phyloP scores from a whole-genome alignment of 2,329 filamentous ascomycete genomes.

The Phyllosticta paracitricarpa region DNA sequence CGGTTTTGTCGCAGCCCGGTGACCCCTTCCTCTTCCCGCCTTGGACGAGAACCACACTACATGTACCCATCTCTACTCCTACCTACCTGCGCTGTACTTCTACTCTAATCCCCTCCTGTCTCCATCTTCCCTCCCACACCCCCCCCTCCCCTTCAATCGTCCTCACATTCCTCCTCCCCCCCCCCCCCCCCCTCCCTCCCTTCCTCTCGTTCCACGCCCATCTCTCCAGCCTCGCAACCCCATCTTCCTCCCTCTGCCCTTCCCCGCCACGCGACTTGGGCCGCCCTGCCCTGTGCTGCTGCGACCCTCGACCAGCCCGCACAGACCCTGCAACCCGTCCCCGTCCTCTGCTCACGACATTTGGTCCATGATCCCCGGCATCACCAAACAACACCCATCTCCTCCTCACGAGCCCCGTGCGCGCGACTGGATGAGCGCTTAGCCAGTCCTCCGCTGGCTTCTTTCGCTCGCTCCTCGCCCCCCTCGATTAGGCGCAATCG shows the following conservation, averaged over 20 bases:
- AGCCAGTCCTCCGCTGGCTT: constrained; percentile 6
- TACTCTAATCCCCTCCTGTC: too few relatives aligned
- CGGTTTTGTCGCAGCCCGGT: neutral
- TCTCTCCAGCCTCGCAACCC: neutral
- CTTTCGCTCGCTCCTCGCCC: neutral
- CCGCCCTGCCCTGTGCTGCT: neutral
- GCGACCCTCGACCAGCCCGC: neutral
- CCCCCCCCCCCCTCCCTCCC: too few relatives aligned
- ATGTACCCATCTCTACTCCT: too few relatives aligned
- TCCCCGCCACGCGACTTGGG: neutral
- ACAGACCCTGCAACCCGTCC: neutral
- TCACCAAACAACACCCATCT: neutral
- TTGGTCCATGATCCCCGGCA: constrained; percentile 8
- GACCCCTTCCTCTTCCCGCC: neutral
- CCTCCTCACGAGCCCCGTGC: neutral
- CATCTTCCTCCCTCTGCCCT: neutral
- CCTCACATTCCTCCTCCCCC: neutral
- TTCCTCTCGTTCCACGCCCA: too few relatives aligned
- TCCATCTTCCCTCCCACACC: too few relatives aligned
- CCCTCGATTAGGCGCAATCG: neutral
- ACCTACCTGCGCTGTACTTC: too few relatives aligned
- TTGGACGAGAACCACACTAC: too few relatives aligned
- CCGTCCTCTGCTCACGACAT: constrained; percentile 7
- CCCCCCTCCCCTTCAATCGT: neutral
- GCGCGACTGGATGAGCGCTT: constrained; percentile 10